Conservation (phyloP, 768 basidiomycete genomes). For the Gloeostereum incarnatum region DNA sequence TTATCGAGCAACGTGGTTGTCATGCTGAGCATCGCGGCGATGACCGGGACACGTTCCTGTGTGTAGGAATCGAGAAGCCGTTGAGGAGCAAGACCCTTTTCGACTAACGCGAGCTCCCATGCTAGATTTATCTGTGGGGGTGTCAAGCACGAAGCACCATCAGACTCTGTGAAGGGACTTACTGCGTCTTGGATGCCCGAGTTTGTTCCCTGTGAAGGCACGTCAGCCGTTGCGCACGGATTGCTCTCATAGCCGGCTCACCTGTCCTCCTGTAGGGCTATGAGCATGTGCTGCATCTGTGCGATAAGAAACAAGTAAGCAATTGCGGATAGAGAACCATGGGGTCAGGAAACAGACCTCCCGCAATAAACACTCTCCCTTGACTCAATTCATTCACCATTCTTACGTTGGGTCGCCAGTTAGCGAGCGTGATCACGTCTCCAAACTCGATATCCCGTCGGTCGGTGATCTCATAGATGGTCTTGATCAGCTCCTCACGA, state of each 20-base stretch:
- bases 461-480: conserved; percentile 17
- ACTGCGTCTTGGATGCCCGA: conserved; percentile 13
- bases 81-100: conserved; percentile 8
- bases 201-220: conserved; percentile 3
- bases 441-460: conserved; percentile 19
- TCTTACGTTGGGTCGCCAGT: conserved; percentile 30
- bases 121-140: conserved; percentile 15
- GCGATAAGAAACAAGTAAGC: no score
- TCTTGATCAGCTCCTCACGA: conserved; percentile 17
- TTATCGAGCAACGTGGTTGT: conserved; percentile 11
- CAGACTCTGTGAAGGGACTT: conserved; percentile 7
- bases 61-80: conserved; percentile 14
- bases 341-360: conserved; percentile 18
- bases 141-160: conserved; percentile 1
- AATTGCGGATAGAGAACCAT: neutral
- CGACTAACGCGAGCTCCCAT: conserved; percentile 16
- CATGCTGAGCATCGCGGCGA: conserved; percentile 20
- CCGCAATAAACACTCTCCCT: conserved; percentile 32
- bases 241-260: conserved; percentile 7
- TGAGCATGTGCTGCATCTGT: conserved; percentile 19
- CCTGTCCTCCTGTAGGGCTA: conserved; percentile 14
- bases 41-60: conserved; percentile 17
- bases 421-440: conserved; percentile 14
- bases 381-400: conserved; percentile 29
- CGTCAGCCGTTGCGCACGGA: conserved; percentile 10